phyloP scores from a whole-genome alignment of 2,329 filamentous ascomycete genomes.

The Ophiosphaerella korrae region DNA sequence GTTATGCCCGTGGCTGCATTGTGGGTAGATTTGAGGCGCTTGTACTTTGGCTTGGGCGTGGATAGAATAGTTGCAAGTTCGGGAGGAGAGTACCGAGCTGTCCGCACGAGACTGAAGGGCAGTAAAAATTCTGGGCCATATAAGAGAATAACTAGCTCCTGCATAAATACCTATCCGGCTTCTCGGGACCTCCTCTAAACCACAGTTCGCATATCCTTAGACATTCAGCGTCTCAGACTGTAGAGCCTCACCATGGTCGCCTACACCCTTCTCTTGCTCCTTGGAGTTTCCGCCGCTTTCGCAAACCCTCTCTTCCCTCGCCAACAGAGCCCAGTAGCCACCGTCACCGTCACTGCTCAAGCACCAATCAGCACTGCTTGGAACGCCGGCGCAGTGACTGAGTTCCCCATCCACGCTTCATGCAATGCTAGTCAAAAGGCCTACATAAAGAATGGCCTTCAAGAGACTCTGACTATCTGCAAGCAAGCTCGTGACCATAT shows the following conservation, averaged over 20 bases:
- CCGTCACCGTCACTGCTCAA: conserved; percentile 27
- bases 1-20: conserved; percentile 6
- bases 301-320: conserved; percentile 34
- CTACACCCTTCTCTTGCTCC: conserved; percentile 27
- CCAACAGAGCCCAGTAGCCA: conserved; percentile 18
- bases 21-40: conserved; percentile 17
- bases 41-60: conserved; percentile 15
- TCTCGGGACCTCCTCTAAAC: conserved; percentile 23
- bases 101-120: neutral
- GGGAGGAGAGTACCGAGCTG: conserved; percentile 25
- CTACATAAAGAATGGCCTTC: conserved; percentile 62
- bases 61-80: conserved; percentile 9
- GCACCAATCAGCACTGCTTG: conserved; percentile 31
- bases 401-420: conserved; percentile 64
- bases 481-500: conserved; percentile 68
- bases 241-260: conserved; percentile 27
- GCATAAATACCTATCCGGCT: conserved; percentile 25
- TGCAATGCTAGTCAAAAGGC: conserved; percentile 67
- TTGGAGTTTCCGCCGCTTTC: conserved; percentile 32
- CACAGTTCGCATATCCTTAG: conserved; percentile 18
- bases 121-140: conserved; percentile 9
- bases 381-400: conserved; percentile 46
- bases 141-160: conserved; percentile 23
- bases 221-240: conserved; percentile 4
- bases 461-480: conserved; percentile 64